phyloP scores from a whole-genome alignment of 2,329 filamentous ascomycete genomes.

The Neopestalotiopsis clavispora region DNA sequence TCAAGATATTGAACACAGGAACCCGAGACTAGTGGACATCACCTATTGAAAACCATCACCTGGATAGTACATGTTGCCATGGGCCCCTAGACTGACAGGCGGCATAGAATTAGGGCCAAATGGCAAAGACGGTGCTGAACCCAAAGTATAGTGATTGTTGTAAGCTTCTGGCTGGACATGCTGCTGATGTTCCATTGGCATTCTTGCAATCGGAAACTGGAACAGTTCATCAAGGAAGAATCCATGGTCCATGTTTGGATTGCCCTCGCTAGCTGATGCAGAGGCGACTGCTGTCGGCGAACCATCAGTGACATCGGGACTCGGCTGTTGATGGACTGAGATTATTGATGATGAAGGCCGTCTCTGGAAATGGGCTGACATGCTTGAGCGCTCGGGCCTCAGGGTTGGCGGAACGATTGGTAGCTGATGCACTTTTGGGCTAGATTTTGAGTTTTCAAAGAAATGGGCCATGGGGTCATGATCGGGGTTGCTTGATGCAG shows the following conservation, averaged over 20 bases:
- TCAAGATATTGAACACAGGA: not conserved
- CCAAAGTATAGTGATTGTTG: conserved; percentile 25
- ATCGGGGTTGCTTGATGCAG: conserved; percentile 29
- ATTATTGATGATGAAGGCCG: conserved; percentile 28
- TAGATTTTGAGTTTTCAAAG: conserved; percentile 27
- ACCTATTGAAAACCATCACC: not conserved
- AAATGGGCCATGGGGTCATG: conserved; percentile 35
- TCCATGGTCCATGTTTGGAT: conserved; percentile 36
- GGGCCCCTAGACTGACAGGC: not conserved
- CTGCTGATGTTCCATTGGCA: conserved; percentile 6
- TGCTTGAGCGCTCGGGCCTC: conserved; percentile 23
- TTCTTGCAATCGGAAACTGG: conserved; percentile 22
- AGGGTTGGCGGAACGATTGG: conserved; percentile 19
- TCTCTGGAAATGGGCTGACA: conserved; percentile 19
- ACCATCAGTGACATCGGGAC: conserved; percentile 31
- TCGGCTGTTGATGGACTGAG: conserved; percentile 34
- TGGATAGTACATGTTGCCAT: too few species aligned
- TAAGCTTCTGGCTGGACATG: conserved; percentile 22
- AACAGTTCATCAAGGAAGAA: conserved; percentile 44
- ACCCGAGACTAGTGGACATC: not conserved
- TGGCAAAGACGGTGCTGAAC: conserved; percentile 19
- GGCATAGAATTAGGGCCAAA: conserved; percentile 22
- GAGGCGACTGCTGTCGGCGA: conserved; percentile 30
- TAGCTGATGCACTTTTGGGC: conserved; percentile 21
- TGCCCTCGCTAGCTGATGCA: conserved; percentile 27